Base-by-base conservation (phyloP, 768 basidiomycete genomes). In the Terana coerulea region DNA sequence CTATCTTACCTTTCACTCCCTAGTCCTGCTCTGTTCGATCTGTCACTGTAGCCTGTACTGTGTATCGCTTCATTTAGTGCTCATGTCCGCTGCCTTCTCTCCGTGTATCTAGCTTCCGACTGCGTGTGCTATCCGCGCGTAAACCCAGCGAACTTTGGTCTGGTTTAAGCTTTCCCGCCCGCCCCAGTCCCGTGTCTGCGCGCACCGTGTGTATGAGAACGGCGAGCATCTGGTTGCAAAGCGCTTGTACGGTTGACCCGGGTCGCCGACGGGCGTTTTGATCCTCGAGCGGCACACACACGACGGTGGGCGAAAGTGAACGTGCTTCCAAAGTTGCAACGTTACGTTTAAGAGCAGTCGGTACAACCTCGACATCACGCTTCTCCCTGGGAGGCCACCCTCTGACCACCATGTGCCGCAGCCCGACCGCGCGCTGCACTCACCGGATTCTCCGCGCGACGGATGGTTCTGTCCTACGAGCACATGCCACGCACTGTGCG, bases 401-500 rank as follows among this genome's bases (percentile, higher is more conserved):
- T 43, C 33, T 39, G 26, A 49, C 24, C 17, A 28, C 48, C 54
- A 55, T 55, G 54, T 55, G 54, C 49, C 48, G 30, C 48, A 44
- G 35, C 49, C 41, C 49, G 49, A 45, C 54, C 54, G 54, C 54
- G 49, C 54, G 49, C 42, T 37, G 17, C 53, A 24, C 48, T 24
- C 24, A 33, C 46, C 52, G 36, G 46, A 55, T 51, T 45, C 49
- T 51, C 49, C 49, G 54, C 31, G 47, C 26, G 47, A 33, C 53
- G 53, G 53, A 35, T 50, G 53, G 54, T 55, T 51, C 49, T 49
- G 17, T 41, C 43, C 35, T 36, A 46, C 54, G 54, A 55, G 54
- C 54, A 55, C 54, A 55, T 55, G 54, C 54, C 50, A 47, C 54
- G 21, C 31, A 50, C 30, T 45, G 53, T 54, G 53, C 53, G 48